Base-by-base conservation (phyloP, 345 rosid species). In the Kandelia obovata region DNA sequence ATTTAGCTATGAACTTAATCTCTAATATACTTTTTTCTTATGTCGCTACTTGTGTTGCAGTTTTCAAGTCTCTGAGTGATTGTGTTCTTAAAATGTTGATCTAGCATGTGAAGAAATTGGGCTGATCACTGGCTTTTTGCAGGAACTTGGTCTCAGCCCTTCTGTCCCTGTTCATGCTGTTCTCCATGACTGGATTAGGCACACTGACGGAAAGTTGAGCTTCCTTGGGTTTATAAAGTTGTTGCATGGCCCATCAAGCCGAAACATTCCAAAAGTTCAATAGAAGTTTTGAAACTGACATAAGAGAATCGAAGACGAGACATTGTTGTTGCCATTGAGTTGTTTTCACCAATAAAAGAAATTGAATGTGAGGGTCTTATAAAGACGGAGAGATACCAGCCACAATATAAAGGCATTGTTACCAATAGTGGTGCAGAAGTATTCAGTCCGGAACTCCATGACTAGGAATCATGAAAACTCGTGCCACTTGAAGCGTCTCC, bases 101-200 rank as follows among this genome's bases (percentile, higher is more conserved):
- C 49, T 19, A 13, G 49, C 4, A 64, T 55, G 53, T 57, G 20
- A 25, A 15, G 61, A 56, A 46, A 19, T 31, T 20, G 7, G 15
- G 25, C 71, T 67, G 39, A 69, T 28, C 25, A 35, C 2, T 59
- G 27, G 4, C 67, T 16, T 58, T 63, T 65, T 70, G 76, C 92
- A 92, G 99, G 99, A 95, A 70, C 96, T 95, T 7, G 96, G 97
- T 47, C 88, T 95, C 43, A 83, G 97, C 53, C 96, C 97, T 53
- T 86, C 80, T 5, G 73, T 77, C 27, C 80, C 80, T 11, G 67
- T 77, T 16, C 80, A 77, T 59, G 73, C 76, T 20, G 73, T 77
- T 67, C 80, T 72, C 65, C 72, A 71, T 26, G 80, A 77, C 28
- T 67, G 80, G 80, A 68, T 77, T 30, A 68, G 80, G 72, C 80